Evolutionary conservation across 2,329 filamentous ascomycete genomes (phyloP), one percentile per base, ranked within the genome.

Genomic region (Microascus cirrosus): DNA sequence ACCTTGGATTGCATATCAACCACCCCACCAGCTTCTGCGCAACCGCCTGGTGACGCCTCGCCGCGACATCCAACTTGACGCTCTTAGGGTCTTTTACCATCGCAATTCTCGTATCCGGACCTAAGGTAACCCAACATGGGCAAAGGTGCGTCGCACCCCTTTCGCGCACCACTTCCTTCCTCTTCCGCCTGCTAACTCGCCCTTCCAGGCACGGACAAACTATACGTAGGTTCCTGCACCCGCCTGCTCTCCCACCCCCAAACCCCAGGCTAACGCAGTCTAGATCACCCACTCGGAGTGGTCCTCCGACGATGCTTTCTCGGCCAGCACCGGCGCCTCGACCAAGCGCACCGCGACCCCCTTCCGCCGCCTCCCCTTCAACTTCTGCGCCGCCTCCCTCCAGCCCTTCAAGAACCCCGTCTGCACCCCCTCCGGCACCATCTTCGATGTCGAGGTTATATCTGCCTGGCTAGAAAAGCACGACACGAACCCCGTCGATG

Each of bases 211-310:
- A 76, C 74, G 12, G 74, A 76, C 62, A 76, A 76, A 60, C 70
- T 76, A 61, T 76, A 75, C 59, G 72, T 74, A 67, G 62, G 69
- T 55, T 22, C 32, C 51, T 20, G 10, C 20, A 20, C 39, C n/a
- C n/a, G 1, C 39, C 18, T 28, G 20, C 34, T 22, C 34, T 22
- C 34, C 39, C 24, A 25, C 25, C 39, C 11, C 15, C 13, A 55
- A n/a, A 45, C 58, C 57, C 59, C 35, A 8, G 3, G 56, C 55
- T 50, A 18, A 54, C 60, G 32, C 18, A 15, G 20, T 18, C 25
- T 58, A 76, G 70, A 99, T 99, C 68, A 99, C 94, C 58, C 95
- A 99, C 75, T 95, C 90, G 48, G 94, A 99, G 78, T 99, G 94
- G 94, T 86, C 90, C 8, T 96, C 91, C 6, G 84, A 87, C 54